phyloP scores from a whole-genome alignment of 306 rosid species.

The Cicer arietinum region DNA sequence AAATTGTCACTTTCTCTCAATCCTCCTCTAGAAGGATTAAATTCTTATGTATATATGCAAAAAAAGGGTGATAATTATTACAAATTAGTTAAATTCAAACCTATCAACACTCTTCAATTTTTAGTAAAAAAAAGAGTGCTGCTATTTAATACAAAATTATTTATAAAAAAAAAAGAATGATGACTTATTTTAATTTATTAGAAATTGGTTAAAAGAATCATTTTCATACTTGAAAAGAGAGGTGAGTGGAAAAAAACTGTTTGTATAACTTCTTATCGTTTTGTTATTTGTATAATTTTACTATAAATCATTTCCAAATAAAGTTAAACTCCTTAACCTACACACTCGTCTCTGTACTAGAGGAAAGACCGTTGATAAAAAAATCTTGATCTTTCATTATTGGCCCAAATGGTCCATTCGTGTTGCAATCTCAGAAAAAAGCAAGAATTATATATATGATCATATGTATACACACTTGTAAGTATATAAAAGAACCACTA shows the following conservation, averaged over 20 bases:
- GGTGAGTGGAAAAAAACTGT: no score
- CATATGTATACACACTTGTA: slow-evolving; percentile 7
- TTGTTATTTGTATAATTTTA: no score
- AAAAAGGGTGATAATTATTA: slow-evolving; percentile 45
- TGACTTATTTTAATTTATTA: no score
- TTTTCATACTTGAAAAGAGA: no score
- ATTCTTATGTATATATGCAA: slow-evolving; percentile 4
- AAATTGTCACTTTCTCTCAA: slow-evolving; percentile 47
- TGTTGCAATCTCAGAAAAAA: slow-evolving; percentile 32
- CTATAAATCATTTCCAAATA: no score
- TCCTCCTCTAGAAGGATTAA: slow-evolving; percentile 36
- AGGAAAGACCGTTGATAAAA: slow-evolving; percentile 16
- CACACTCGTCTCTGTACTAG: slow-evolving; percentile 38
- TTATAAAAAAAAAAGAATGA: no score
- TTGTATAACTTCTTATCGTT: no score
- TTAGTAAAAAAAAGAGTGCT: no score
- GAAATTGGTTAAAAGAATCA: no score
- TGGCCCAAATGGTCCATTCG: slow-evolving; percentile 54
- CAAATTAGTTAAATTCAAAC: slow-evolving; percentile 52
- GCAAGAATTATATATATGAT: slow-evolving; percentile 7
- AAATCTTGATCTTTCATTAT: slow-evolving; percentile 28
- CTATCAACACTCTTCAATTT: slow-evolving; percentile 35
- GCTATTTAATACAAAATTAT: no score
- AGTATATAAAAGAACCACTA: not conserved
- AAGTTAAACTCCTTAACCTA: not conserved